These are phyloP conservation scores for Abrus precatorius DNA, from an alignment of 306 rosid species.

Conservation along the genomic window DNA sequence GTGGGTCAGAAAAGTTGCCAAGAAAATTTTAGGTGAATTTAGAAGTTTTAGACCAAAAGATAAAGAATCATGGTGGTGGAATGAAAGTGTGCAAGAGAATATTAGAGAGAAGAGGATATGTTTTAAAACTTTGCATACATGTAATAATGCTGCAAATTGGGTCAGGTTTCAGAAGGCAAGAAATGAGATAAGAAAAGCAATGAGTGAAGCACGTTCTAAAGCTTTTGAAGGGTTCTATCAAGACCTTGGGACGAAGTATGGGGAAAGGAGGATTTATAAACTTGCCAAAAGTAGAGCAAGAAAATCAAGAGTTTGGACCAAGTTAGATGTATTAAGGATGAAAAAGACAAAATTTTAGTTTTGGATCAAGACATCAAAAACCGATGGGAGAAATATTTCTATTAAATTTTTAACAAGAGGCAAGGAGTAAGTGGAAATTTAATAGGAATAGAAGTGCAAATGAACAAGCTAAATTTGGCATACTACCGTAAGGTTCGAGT, in stretches of 20 bases:
- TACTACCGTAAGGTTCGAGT: too few relatives aligned
- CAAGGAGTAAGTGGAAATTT: not conserved
- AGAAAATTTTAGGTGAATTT: too few relatives aligned
- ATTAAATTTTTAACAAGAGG: not conserved
- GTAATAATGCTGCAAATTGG: not conserved
- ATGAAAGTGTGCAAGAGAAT: too few relatives aligned
- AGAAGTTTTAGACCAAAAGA: too few relatives aligned
- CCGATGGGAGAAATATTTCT: not conserved
- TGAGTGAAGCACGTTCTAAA: not conserved
- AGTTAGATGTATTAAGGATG: not conserved
- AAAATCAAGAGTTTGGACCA: not conserved
- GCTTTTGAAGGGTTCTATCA: not conserved
- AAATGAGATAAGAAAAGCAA: not conserved
- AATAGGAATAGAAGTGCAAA: not conserved
- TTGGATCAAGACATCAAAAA: not conserved
- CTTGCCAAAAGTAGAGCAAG: not conserved
- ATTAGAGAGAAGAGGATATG: too few relatives aligned
- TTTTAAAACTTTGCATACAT: not conserved
- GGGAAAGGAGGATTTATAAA: not conserved
- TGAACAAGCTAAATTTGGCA: not conserved
- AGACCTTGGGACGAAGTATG: not conserved
- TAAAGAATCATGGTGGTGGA: too few relatives aligned
- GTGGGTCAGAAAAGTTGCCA: too few relatives aligned
- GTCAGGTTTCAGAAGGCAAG: not conserved
- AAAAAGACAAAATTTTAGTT: too few relatives aligned